Percentiles rank a stretch among this genome's conserved stretches.
phyloP scores from a whole-genome alignment of 164 flowering plant genomes.

The Vitis cinerea region DNA sequence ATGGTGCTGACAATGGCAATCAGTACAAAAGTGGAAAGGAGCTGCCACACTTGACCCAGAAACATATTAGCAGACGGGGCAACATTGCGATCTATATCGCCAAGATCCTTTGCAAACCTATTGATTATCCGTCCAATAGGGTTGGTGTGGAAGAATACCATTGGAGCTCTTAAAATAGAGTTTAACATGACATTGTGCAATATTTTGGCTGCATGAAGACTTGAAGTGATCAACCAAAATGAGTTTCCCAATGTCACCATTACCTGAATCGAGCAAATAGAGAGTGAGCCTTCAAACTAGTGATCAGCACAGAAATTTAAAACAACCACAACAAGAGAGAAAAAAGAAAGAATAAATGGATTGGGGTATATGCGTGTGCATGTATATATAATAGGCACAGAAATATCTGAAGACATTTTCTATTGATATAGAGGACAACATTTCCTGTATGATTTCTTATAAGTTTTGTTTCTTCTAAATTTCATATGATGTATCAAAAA shows the following conservation, averaged over 20 bases:
- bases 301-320: too few relatives aligned
- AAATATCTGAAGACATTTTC: not conserved
- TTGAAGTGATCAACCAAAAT: slow-evolving; percentile 81
- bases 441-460: not conserved
- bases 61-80: slow-evolving; percentile 73
- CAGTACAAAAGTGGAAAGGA: slow-evolving; percentile 57
- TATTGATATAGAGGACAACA: not conserved
- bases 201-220: slow-evolving; percentile 84
- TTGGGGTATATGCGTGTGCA: too few relatives aligned
- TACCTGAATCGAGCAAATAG: slow-evolving; percentile 51
- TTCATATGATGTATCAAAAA: not conserved
- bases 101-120: slow-evolving; percentile 92
- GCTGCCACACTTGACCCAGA: slow-evolving; percentile 67
- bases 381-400: too few relatives aligned
- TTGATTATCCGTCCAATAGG: slow-evolving; percentile 90
- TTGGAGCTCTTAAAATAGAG: slow-evolving; percentile 86
- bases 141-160: slow-evolving; percentile 94
- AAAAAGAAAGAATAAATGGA: not conserved
- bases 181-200: slow-evolving; percentile 83
- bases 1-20: slow-evolving; percentile 40
- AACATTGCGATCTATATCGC: slow-evolving; percentile 88
- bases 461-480: not conserved
- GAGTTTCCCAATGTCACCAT: slow-evolving; percentile 71
- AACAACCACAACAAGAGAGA: not conserved
- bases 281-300: not conserved